Evolutionary conservation across 2,329 filamentous ascomycete species (phyloP).

Genomic region (Cordyceps cicadae): DNA sequence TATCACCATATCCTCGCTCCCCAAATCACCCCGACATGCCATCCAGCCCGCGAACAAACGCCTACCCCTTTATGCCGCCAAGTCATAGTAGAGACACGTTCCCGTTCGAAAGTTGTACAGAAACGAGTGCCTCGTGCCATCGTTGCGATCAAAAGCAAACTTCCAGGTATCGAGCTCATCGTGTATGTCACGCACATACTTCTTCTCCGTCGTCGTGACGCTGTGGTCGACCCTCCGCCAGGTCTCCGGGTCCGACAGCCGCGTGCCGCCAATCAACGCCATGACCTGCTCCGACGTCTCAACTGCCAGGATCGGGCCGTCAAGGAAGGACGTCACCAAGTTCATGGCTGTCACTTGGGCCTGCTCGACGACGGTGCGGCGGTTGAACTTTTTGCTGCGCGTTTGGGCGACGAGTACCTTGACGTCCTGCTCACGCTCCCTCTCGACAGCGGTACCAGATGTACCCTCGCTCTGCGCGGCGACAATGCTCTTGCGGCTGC

Average conservation of each 20-base stretch:
- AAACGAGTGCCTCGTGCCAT: slow-evolving; percentile 63
- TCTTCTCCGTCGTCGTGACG: slow-evolving; percentile 66
- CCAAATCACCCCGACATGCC: background rate
- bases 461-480: slow-evolving; percentile 15
- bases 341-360: slow-evolving; percentile 52
- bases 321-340: slow-evolving; percentile 61
- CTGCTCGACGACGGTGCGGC: slow-evolving; percentile 77
- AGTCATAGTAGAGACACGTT: slow-evolving; percentile 77
- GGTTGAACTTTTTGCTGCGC: slow-evolving; percentile 84
- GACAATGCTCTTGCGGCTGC: slow-evolving; percentile 23
- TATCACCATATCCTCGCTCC: background rate
- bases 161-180: slow-evolving; percentile 61
- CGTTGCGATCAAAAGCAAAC: slow-evolving; percentile 44
- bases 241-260: slow-evolving; percentile 69
- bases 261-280: slow-evolving; percentile 64
- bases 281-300: slow-evolving; percentile 81
- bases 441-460: slow-evolving; percentile 23
- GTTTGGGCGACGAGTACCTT: slow-evolving; percentile 77
- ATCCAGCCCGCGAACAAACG: background rate
- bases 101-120: slow-evolving; percentile 88
- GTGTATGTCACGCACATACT: slow-evolving; percentile 76
- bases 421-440: slow-evolving; percentile 58
- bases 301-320: slow-evolving; percentile 76
- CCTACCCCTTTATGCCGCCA: slow-evolving; percentile 27
- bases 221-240: slow-evolving; percentile 77